phyloP scores from a whole-genome alignment of 2,329 filamentous ascomycete species.

The Fusarium caatingaense region DNA sequence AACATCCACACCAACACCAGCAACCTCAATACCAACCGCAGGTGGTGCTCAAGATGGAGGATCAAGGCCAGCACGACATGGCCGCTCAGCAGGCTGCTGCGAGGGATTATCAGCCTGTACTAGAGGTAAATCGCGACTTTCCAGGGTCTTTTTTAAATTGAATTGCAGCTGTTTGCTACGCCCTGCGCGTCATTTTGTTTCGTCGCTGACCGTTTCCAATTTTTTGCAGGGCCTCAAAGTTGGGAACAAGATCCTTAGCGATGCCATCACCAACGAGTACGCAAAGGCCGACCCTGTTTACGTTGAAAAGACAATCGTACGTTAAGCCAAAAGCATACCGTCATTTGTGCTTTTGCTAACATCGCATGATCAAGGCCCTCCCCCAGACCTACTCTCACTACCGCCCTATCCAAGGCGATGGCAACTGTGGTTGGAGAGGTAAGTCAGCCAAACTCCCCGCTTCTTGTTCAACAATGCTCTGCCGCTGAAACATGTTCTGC shows the following conservation, averaged over 20 bases:
- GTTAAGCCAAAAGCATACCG: constrained; percentile 49
- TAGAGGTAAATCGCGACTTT: constrained; percentile 59
- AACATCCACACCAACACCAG: background rate
- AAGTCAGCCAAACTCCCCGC: constrained; percentile 54
- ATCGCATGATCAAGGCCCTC: constrained; percentile 68
- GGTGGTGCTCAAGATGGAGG: constrained; percentile 49
- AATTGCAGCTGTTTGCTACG: background rate
- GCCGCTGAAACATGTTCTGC: constrained; percentile 16
- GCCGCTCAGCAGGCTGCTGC: constrained; percentile 71
- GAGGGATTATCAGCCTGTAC: constrained; percentile 67
- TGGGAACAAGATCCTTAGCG: constrained; percentile 80
- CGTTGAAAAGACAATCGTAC: constrained; percentile 86
- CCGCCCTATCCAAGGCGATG: constrained; percentile 88
- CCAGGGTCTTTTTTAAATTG: background rate
- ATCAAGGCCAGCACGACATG: constrained; percentile 56
- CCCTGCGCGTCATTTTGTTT: constrained; percentile 21
- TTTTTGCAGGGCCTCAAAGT: constrained; percentile 80
- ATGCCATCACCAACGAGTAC: constrained; percentile 85
- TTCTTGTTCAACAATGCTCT: constrained; percentile 11
- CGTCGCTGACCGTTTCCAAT: constrained; percentile 27
- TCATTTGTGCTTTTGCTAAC: constrained; percentile 27
- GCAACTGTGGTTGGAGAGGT: constrained; percentile 99
- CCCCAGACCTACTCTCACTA: constrained; percentile 88
- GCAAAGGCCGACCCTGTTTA: constrained; percentile 87
- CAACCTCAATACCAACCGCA: constrained; percentile 6